Base-by-base conservation (phyloP, 2,329 filamentous ascomycete species). In the Claviceps sorghi region DNA sequence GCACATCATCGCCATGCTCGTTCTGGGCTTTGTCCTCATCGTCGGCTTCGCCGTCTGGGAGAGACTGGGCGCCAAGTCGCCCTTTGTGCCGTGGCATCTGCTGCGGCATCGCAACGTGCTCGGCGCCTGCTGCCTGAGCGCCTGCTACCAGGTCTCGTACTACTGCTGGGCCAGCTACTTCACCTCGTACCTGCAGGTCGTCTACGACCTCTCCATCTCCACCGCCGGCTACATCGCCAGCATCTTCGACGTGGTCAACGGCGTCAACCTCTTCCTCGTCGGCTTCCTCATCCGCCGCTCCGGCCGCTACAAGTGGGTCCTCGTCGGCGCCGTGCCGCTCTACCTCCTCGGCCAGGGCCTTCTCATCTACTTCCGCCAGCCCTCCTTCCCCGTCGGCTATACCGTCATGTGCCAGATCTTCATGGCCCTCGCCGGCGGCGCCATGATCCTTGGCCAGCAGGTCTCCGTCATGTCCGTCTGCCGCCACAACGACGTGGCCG, bases 21-120 rank as follows among this genome's bases (percentile, higher is more conserved):
- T 82, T 1, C 62, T 86, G 26, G 84, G 84, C 7, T 71, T 78
- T 32, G 59, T 80, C 0, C 72, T 77, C 38, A 68, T 88, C 2
- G 59, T 78, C 40, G 52, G 70, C n/a, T 78, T 83, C 56, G 73
- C 67, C 1, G 54, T 79, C 2, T 80, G 76, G 65, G 80, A 86
- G 64, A 72, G 67, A 22, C 80, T 69, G 52, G 57, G 80, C n/a
- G 77, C 81, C 0, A 75, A 72, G 0, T 69, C 70, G 13, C 76
- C 79, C 2, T 77, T 85, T 62, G 68, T 85, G 29, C 76, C 71
- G 15, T 74, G 70, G 58, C 56, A 64, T 43, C 65, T 82, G 57
- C 67, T 82, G 55, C 64, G 67, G 2, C 68, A 78, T 54, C 71
- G 72, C 17, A 78, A 74, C 22, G 71, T 79, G 22, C 59, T 78